Evolutionary conservation across 495 filamentous ascomycete genomes (phyloP).

Genomic region (Podospora anserina): DNA sequence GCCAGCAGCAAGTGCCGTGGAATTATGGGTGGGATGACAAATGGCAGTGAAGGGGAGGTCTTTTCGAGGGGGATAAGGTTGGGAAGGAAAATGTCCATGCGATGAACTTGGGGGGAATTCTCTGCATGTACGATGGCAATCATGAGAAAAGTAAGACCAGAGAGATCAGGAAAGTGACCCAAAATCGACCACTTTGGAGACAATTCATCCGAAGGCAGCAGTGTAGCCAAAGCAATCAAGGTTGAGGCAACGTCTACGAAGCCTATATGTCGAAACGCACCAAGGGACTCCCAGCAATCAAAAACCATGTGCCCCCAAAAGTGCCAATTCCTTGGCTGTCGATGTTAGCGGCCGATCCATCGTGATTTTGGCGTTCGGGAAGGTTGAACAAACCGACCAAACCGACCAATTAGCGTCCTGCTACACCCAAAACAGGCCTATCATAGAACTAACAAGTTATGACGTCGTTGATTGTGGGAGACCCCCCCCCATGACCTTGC

Average conservation of each 20-base stretch:
- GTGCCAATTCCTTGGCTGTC: neutral
- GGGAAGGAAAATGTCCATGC: neutral
- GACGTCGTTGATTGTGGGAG: conserved; percentile 13
- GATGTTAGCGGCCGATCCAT: neutral
- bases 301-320: neutral
- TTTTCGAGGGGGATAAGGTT: neutral
- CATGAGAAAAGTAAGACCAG: too few relatives aligned
- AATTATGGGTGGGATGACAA: neutral
- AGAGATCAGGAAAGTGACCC: too few relatives aligned
- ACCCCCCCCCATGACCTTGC: neutral
- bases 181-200: too few relatives aligned
- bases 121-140: too few relatives aligned
- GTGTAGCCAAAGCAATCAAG: too few relatives aligned
- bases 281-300: neutral
- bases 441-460: conserved; percentile 5
- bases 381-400: neutral
- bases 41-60: neutral
- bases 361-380: neutral
- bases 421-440: neutral
- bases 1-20: neutral
- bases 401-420: neutral
- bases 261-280: neutral
- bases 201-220: too few relatives aligned
- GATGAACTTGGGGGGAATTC: too few relatives aligned
- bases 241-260: neutral